Evolutionary conservation across 2,329 filamentous ascomycete genomes (phyloP).

Genomic region (Aspergillus felis): DNA sequence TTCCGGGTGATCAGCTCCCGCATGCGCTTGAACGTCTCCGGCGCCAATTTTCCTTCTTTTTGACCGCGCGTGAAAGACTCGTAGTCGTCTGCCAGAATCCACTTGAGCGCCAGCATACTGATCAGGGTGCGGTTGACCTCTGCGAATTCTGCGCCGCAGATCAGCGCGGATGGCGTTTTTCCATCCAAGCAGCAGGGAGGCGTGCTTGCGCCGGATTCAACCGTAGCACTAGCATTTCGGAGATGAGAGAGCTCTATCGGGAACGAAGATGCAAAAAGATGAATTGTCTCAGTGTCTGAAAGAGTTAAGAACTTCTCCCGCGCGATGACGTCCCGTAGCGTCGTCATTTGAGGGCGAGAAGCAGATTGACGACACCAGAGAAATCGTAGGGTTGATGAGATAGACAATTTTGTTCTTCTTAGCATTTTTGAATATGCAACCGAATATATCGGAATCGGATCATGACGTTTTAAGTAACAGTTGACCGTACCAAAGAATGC

Average conservation of each 20-base stretch:
- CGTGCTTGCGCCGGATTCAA: background rate
- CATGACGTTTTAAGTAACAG: background rate
- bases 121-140: slow-evolving; percentile 41
- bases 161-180: slow-evolving; percentile 4
- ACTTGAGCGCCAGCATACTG: slow-evolving; percentile 34
- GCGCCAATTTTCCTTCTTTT: slow-evolving; percentile 15
- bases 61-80: slow-evolving; percentile 28
- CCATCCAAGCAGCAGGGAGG: background rate
- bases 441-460: background rate
- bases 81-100: slow-evolving; percentile 35
- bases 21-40: slow-evolving; percentile 28
- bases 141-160: slow-evolving; percentile 21
- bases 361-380: background rate
- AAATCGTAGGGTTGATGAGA: background rate
- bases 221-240: slow-evolving; percentile 5
- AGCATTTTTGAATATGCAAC: background rate
- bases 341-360: background rate
- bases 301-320: background rate
- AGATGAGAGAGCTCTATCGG: slow-evolving; percentile 1
- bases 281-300: background rate
- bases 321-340: background rate
- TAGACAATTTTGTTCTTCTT: background rate
- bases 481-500: background rate
- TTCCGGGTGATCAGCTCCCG: slow-evolving; percentile 16
- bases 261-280: slow-evolving; percentile 1